Evolutionary conservation across 1,139 yeast species (phyloP), one percentile per base, ranked within the genome.

Genomic region (Hyphopichia wangnamkhiaoensis): DNA sequence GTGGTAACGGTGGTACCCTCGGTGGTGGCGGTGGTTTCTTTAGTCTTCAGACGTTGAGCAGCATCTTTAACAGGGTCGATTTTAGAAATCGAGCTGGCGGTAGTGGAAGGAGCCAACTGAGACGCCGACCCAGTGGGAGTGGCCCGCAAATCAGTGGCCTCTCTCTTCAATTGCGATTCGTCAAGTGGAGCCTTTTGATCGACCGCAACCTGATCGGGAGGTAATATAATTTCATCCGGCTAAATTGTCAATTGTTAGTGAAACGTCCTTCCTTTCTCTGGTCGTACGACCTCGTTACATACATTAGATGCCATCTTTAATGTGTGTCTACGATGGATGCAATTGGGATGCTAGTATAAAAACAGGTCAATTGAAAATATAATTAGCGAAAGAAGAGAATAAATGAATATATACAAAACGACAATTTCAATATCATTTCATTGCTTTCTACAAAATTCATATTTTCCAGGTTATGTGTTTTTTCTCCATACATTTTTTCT

Each of bases 191-290:
- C 27, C 21, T 37, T 39, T 21, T 43, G 47, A 7, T 43, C 40
- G 7, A 53, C 47, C 12, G 43, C 48, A 16, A 51, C 50, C 35
- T 57, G 63, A n/a, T 52, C 54, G 5, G 64, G 63, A 15, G 63
- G 54, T 24, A 46, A 46, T 33, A 59, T 43, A 6, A 58, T 43
- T 42, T 59, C 64, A 45, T 54, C 48, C 12, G 63, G 64, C 59
- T 57, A 46, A 34, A 13, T 30, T n/a, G 24, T 21, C 10, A 24
- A 20, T 13, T 39, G 52, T 52, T 50, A 51, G 42, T 38, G 38
- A 28, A 14, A 4, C 24, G 10, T 16, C 31, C 24, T 17, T 24
- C 32, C 16, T 21, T 31, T 10, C 27, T 27, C 3, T 34, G 38
- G 37, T 17, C 19, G 13, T 16, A n/a, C n/a, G n/a, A n/a, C n/a